Percentiles rank a stretch among this genome's conserved stretches.
Conservation (phyloP, 1,284 basidiomycete genomes). For the Puccinia coronata region DNA sequence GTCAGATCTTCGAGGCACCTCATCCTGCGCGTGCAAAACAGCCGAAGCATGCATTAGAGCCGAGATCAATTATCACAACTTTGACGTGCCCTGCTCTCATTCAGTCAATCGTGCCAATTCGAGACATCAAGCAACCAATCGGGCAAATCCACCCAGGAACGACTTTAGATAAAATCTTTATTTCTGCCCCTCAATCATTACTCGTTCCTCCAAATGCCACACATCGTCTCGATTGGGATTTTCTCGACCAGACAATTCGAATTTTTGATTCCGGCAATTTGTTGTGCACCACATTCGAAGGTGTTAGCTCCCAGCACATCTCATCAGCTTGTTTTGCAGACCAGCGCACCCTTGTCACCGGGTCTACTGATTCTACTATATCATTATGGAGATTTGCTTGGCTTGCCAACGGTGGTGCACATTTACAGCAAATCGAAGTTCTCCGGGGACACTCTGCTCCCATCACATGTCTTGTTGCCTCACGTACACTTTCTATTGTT, state of each 20-base stretch:
- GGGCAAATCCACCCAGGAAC: slow-evolving; percentile 37
- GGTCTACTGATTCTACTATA: slow-evolving; percentile 47
- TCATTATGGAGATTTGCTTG: slow-evolving; percentile 49
- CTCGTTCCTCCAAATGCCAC: slow-evolving; percentile 42
- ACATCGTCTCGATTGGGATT: slow-evolving; percentile 67
- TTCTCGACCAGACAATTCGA: slow-evolving; percentile 63
- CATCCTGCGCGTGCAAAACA: slow-evolving; percentile 73
- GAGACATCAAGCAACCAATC: slow-evolving; percentile 31
- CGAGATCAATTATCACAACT: slow-evolving; percentile 47
- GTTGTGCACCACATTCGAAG: slow-evolving; percentile 53
- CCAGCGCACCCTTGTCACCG: slow-evolving; percentile 47
- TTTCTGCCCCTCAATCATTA: slow-evolving; percentile 44
- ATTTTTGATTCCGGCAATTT: slow-evolving; percentile 69
- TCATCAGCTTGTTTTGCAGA: slow-evolving; percentile 48
- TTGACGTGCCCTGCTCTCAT: slow-evolving; percentile 42
- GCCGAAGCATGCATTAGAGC: slow-evolving; percentile 50
- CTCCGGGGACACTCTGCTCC: slow-evolving; percentile 68
- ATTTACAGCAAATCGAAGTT: slow-evolving; percentile 61
- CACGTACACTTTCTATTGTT: slow-evolving; percentile 76
- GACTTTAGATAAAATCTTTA: slow-evolving; percentile 34
- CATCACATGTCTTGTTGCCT: slow-evolving; percentile 72
- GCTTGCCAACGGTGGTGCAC: slow-evolving; percentile 39
- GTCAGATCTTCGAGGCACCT: slow-evolving; percentile 78
- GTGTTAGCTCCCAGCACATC: slow-evolving; percentile 38
- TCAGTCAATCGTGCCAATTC: slow-evolving; percentile 51